These are phyloP conservation scores for Microbotryomycetes sp. DNA, from an alignment of 1,284 basidiomycete genomes.

Conservation along the genomic window DNA sequence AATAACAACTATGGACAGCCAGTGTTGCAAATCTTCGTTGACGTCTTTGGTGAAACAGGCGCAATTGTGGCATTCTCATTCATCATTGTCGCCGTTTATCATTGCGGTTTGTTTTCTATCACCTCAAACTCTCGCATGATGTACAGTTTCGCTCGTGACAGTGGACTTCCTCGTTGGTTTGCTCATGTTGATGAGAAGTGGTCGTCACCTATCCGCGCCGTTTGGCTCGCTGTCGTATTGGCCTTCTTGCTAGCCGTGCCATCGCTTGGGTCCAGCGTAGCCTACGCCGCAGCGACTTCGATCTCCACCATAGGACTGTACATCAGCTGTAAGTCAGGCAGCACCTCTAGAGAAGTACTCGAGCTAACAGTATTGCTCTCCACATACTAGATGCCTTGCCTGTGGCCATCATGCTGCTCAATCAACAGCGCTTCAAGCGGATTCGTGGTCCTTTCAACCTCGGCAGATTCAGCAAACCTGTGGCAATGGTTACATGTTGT, in stretches of 20 bases:
- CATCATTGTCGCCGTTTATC: conserved; percentile 63
- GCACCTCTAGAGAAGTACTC: background rate
- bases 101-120: conserved; percentile 58
- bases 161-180: conserved; percentile 56
- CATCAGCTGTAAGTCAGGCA: background rate
- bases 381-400: conserved; percentile 51
- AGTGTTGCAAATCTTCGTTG: conserved; percentile 66
- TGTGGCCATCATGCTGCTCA: conserved; percentile 58
- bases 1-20: conserved; percentile 56
- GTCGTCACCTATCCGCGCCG: conserved; percentile 61
- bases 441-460: conserved; percentile 61
- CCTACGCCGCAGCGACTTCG: conserved; percentile 64
- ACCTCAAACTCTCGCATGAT: conserved; percentile 73
- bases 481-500: conserved; percentile 19
- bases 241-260: conserved; percentile 66
- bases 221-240: conserved; percentile 69
- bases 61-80: conserved; percentile 48
- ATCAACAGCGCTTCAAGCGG: conserved; percentile 54
- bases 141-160: conserved; percentile 61
- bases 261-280: conserved; percentile 61
- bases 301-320: conserved; percentile 67
- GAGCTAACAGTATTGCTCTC: conserved; percentile 4
- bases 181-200: conserved; percentile 55
- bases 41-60: conserved; percentile 61
- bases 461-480: conserved; percentile 44